Evolutionary conservation across 2,329 filamentous ascomycete species (phyloP), one percentile per base, ranked within the genome.

Genomic region (Dothistroma septosporum): DNA sequence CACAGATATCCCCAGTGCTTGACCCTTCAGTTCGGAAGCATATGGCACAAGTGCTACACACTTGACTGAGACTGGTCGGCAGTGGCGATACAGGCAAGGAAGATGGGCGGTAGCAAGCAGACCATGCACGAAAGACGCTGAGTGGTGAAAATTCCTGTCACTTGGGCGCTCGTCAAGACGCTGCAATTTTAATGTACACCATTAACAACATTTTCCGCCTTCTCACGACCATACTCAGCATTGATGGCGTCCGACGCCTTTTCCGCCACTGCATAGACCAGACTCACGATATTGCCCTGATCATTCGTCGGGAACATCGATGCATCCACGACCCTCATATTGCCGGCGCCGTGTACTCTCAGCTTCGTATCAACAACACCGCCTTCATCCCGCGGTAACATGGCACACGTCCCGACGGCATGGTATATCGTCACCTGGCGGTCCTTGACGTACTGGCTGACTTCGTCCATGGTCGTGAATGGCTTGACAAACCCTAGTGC

Each of bases 321-420:
- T 2, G 69, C 69, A 57, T 72, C 69, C 22, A 72, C 61, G 22
- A 71, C 60, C 14, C 70, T 53, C 53, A 71, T 49, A 32, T 61
- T 64, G 14, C 60, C 35, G 0, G 62, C 56, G 2, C 67, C 70
- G 33, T 67, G 63, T 3, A 71, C 70, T 3, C 55, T 61, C 22
- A 70, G 53, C 28, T 55, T 60, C 24, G 47, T 33, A 58, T 70
- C 66, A 10, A 72, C 67, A 2, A 72, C 70, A 4, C 62, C 65
- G 4, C 63, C 63, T 21, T 54, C 48, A 10, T 63, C 47, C 37
- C 22, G 47, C 44, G 64, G 60, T 21, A 64, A 32, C 66, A 70
- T 68, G 5, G 66, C 55, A 53, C 63, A 67, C 10, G 69, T 68
- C 14, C 69, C 69, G 19, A 56, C 60, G 0, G 68, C 63, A 58